Evolutionary conservation across 2,329 filamentous ascomycete genomes (phyloP).

Genomic region (Aspergillus carbonarius): DNA sequence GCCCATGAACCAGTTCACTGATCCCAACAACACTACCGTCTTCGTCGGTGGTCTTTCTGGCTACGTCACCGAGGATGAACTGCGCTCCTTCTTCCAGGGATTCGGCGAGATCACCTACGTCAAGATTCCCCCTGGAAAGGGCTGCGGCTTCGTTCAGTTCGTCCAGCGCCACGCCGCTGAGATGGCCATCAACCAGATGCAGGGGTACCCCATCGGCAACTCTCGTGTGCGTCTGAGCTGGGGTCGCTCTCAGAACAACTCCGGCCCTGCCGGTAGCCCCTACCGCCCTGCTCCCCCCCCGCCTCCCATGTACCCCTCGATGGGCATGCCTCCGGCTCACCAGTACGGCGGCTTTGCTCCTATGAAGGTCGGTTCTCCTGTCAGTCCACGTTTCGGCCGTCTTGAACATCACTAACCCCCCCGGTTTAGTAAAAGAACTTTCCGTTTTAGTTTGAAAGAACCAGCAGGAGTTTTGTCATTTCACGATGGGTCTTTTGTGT

Average conservation of each 20-base stretch:
- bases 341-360: conserved; percentile 64
- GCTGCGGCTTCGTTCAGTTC: conserved; percentile 98
- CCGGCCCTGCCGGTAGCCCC: conserved; percentile 88
- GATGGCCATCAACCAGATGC: conserved; percentile 99
- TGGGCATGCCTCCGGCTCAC: conserved; percentile 66
- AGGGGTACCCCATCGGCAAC: conserved; percentile 98
- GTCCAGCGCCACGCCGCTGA: conserved; percentile 97
- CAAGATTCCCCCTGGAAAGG: conserved; percentile 99
- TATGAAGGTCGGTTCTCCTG: conserved; percentile 58
- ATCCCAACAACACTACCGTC: conserved; percentile 98
- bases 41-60: conserved; percentile 96
- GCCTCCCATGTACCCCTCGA: conserved; percentile 69
- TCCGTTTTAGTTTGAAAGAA: conserved; percentile 41
- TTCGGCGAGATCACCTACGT: conserved; percentile 99
- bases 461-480: conserved; percentile 47
- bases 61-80: conserved; percentile 98
- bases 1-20: conserved; percentile 99
- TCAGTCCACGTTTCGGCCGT: neutral
- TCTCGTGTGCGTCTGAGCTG: conserved; percentile 95
- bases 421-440: conserved; percentile 36
- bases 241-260: conserved; percentile 99
- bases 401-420: conserved; percentile 11
- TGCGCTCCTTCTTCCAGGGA: conserved; percentile 99
- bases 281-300: conserved; percentile 86
- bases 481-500: conserved; percentile 42